Evolutionary conservation across 352 stramenopile genomes (phyloP), one percentile per base, ranked within the genome.

Genomic region (Sclerospora graminicola): DNA sequence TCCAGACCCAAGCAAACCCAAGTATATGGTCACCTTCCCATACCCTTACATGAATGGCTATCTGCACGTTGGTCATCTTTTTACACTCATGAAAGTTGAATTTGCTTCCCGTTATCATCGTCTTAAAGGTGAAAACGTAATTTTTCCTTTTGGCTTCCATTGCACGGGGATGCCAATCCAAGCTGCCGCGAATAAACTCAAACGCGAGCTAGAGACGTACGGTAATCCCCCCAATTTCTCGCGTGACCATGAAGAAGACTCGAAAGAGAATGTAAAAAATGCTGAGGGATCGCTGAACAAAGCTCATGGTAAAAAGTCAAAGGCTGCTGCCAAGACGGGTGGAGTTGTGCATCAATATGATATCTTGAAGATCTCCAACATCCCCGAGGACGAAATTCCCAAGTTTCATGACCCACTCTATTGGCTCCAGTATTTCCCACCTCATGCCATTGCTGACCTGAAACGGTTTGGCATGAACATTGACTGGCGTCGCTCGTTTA

Each of bases 111-210:
- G 82, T 16, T 93, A 82, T 46, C 93, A 99, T 63, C 85, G 94
- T 32, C 83, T 99, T 40, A 94, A 97, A 69, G 97, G 96, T 33
- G 96, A 98, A 62, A 99, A 99, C 74, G 95, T 98, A 27, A 66
- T 99, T 36, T 99, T 99, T 63, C 96, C 96, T 35, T 99, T 99
- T 77, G 94, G 78, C 6, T 98, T 99, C 54, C 97, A 99, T 75
- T 99, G 96, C 77, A 99, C 97, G 14, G 97, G 97, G 45, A 99
- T 99, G 96, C 97, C 97, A 16, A 99, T 99, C 70, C 96, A 99
- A 77, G 94, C 89, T 2, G 96, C 96, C 9, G 97, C 97, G 15
- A 99, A 99, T 77, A 99, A 99, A 75, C 82, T 99, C 42, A 98
- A 98, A 77, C 74, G 75, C 16, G 97, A 99, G 78, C 90, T 99